phyloP scores from a whole-genome alignment of 2,329 filamentous ascomycete genomes.

The Cladosporium sp. region DNA sequence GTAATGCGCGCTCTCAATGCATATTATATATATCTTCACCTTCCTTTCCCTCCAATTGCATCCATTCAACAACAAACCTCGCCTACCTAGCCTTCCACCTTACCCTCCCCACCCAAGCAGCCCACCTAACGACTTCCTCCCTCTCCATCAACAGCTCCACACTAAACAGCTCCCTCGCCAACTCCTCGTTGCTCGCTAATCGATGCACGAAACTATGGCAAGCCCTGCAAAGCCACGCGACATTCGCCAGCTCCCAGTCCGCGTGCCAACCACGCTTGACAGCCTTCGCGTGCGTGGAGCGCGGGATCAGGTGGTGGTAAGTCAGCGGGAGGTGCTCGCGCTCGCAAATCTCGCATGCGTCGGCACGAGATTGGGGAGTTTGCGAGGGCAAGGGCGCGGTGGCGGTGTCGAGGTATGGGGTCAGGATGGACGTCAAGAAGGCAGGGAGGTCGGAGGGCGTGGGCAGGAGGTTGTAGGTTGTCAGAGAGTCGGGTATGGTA shows the following conservation, averaged over 20 bases:
- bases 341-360: slow-evolving; percentile 68
- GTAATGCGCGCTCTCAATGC: no score
- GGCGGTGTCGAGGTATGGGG: slow-evolving; percentile 53
- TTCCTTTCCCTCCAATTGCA: no score
- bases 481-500: slow-evolving; percentile 59
- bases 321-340: slow-evolving; percentile 69
- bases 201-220: slow-evolving; percentile 80
- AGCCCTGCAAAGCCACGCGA: slow-evolving; percentile 79
- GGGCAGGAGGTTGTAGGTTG: slow-evolving; percentile 57
- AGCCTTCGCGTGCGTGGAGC: slow-evolving; percentile 67
- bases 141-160: slow-evolving; percentile 64
- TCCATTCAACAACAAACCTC: no score
- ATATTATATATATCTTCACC: no score
- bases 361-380: slow-evolving; percentile 43
- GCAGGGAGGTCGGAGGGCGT: slow-evolving; percentile 37
- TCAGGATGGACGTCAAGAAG: slow-evolving; percentile 59
- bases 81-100: slow-evolving; percentile 61
- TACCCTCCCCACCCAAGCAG: slow-evolving; percentile 64
- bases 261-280: slow-evolving; percentile 74
- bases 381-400: slow-evolving; percentile 60
- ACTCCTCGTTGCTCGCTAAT: slow-evolving; percentile 67
- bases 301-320: slow-evolving; percentile 84
- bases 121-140: slow-evolving; percentile 67
- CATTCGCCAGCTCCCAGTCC: slow-evolving; percentile 66
- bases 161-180: slow-evolving; percentile 67